Evolutionary conservation across 768 basidiomycete species (phyloP).

Genomic region (Hysterangium stoloniferum): DNA sequence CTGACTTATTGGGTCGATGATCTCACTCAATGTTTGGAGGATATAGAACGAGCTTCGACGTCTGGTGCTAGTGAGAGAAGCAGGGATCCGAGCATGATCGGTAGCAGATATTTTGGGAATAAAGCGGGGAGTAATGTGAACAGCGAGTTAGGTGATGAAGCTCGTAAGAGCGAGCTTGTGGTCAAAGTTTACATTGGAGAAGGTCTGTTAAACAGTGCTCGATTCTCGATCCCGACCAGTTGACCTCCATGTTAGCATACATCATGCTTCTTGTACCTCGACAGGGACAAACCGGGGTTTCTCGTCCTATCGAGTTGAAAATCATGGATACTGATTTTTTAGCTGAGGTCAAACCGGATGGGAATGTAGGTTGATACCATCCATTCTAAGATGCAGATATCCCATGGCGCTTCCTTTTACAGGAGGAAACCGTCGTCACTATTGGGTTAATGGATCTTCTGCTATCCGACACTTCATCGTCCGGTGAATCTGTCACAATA

Average conservation of each 20-base stretch:
- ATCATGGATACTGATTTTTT: slow-evolving; percentile 57
- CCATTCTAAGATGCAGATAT: background rate
- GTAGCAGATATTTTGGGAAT: slow-evolving; percentile 67
- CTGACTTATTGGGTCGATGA: slow-evolving; percentile 90
- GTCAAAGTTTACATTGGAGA: slow-evolving; percentile 41
- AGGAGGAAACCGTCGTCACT: slow-evolving; percentile 69
- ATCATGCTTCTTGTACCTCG: slow-evolving; percentile 47
- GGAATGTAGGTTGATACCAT: slow-evolving; percentile 42
- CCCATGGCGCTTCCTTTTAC: slow-evolving; percentile 5
- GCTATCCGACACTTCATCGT: slow-evolving; percentile 39
- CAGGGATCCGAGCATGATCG: slow-evolving; percentile 60
- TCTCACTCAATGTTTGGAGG: slow-evolving; percentile 46
- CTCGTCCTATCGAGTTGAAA: slow-evolving; percentile 46
- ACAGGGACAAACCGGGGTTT: slow-evolving; percentile 20
- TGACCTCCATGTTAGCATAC: slow-evolving; percentile 20
- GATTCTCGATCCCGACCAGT: no score
- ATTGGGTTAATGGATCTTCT: slow-evolving; percentile 55
- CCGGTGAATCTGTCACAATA: slow-evolving; percentile 30
- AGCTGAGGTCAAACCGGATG: slow-evolving; percentile 62
- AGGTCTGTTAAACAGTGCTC: slow-evolving; percentile 23
- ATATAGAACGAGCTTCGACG: slow-evolving; percentile 14
- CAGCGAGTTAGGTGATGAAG: slow-evolving; percentile 15
- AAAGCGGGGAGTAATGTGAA: slow-evolving; percentile 28
- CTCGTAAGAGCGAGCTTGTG: slow-evolving; percentile 33
- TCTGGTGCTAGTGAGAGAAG: slow-evolving; percentile 27